Evolutionary conservation across 495 filamentous ascomycete species (phyloP), one percentile per base, ranked within the genome.

Genomic region (Penicillium steckii): DNA sequence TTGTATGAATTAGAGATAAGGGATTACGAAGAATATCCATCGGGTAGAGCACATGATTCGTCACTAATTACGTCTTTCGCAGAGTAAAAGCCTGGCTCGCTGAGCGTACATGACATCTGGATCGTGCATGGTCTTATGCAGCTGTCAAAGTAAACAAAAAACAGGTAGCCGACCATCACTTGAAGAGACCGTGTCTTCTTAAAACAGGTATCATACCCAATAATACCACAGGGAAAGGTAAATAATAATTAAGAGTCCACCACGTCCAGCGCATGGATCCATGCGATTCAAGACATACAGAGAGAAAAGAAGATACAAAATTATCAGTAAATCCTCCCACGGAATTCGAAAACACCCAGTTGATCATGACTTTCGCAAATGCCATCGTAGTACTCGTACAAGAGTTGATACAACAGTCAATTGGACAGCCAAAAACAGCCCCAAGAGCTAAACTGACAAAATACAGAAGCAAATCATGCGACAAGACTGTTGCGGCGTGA

Each of bases 401-500:
- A 37, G 33, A 18, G 15, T 32, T 8, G n/a, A 37, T 19, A n/a
- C 33, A 15, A 37, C 33, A 8, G 33, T 8, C 7, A n/a, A 17
- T 6, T 1, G n/a, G 15, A 15, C 29, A 32, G 29, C 9, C 8
- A 4, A 32, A 13, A 32, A 32, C 10, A 32, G 7, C n/a, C n/a
- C n/a, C n/a, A n/a, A n/a, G n/a, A 38, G 13, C 23, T 21, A 23
- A 23, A 23, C 21, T 22, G 19, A 23, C 3, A 12, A 21, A 23
- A 23, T 8, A 12, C 38, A 23, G 10, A 1, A 40, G 15, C 37
- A 21, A 23, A 21, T 41, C 21, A 41, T 8, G 44, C 53, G 9
- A 18, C 21, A 18, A 70, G 3, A 41, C 72, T 75, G 61, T 74
- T 75, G 48, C 68, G 60, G 45, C 69, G 70, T 7, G 71, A 74